Base-by-base conservation (phyloP, 495 filamentous ascomycete species). In the Trichoderma orchidacearum region DNA sequence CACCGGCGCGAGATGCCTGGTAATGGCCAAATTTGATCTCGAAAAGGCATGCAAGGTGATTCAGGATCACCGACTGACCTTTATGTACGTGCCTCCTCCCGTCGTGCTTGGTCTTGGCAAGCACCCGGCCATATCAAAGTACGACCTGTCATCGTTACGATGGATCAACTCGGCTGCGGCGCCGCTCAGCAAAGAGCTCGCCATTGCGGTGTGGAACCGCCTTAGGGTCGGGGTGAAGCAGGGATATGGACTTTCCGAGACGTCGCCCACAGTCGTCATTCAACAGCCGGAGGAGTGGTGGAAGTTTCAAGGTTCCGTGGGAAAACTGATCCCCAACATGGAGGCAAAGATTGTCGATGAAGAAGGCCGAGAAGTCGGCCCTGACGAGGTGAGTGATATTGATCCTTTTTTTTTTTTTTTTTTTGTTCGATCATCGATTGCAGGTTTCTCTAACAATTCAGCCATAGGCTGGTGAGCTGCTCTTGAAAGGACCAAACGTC, bases 101-200 rank as follows among this genome's bases (percentile, higher is more conserved):
- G 80, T 98, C 0, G 76, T 95, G 1, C 75, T 97, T 0, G 78
- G 86, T 0, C 77, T 98, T 3, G 79, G 80, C 59, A 96, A 96
- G 64, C 79, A 87, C 65, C 87, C 90, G 0, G 64, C 79, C 3
- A 81, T 96, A 11, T 64, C 67, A 0, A 87, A 89, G 60, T 95
- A 92, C 66, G 83, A 98, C 67, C 72, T 98, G 17, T 85, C 80
- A 13, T 83, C 76, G 21, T 61, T 98, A 13, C 83, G 85, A 32
- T 90, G 92, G 83, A 72, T 96, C 72, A 94, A 88, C 70, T 91
- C 82, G 1, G 93, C 90, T 7, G 93, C 92, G 1, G 93, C 93
- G 3, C 93, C 93, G 0, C 72, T 97, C 35, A 94, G 89, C 0
- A 73, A 78, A 21, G 90, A 96, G 53, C 74, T 98, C 2, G 86